Evolutionary conservation across 148 eudicot genomes (phyloP).

Genomic region (Chenopodium quinoa): DNA sequence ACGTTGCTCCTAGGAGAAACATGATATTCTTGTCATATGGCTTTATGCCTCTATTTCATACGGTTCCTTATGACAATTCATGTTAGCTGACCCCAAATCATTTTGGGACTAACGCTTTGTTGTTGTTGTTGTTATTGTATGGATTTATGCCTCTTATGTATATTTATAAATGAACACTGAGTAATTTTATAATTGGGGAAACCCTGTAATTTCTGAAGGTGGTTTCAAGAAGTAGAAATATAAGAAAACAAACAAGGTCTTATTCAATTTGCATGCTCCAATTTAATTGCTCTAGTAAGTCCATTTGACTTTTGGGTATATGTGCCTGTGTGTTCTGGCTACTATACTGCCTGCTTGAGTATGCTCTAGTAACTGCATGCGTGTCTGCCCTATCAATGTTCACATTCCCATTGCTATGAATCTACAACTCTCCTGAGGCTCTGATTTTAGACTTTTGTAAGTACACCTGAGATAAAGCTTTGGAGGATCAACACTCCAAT

Average conservation of each 20-base stretch:
- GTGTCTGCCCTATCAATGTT: background rate
- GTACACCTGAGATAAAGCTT: too few species aligned
- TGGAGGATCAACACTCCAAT: background rate
- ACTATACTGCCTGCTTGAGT: background rate
- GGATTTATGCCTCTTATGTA: too few species aligned
- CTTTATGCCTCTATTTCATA: too few species aligned
- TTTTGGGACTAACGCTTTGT: too few species aligned
- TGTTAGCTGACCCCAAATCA: too few species aligned
- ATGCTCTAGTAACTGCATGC: background rate
- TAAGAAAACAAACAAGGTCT: background rate
- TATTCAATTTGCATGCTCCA: background rate
- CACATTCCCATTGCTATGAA: background rate
- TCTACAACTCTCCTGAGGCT: background rate
- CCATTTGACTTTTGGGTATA: background rate
- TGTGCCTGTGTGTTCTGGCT: background rate
- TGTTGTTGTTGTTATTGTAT: too few species aligned
- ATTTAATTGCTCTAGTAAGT: background rate
- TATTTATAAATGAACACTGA: too few species aligned
- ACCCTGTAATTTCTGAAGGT: background rate
- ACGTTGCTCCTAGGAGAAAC: too few species aligned
- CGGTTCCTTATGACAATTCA: too few species aligned
- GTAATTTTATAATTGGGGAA: too few species aligned
- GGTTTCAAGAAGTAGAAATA: background rate
- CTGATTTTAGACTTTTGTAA: background rate
- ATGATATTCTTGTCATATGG: background rate